Percentiles rank a stretch among this genome's conserved stretches.
Conservation (phyloP, 164 flowering plant genomes). For the Taxillus chinensis region DNA sequence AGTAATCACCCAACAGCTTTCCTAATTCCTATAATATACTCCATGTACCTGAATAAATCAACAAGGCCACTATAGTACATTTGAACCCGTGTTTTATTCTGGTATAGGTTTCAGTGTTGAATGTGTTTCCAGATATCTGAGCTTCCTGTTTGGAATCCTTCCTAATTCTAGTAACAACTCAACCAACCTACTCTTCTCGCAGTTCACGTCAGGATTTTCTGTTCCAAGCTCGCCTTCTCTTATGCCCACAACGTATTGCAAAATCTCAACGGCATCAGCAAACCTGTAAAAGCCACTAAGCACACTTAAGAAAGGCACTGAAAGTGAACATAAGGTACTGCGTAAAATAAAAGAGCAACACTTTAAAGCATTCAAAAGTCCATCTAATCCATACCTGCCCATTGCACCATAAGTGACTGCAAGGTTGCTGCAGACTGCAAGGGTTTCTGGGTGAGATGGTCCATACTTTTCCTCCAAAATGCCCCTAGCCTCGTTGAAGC, state of each 20-base stretch:
- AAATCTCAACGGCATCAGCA: conserved; percentile 54
- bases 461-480: conserved; percentile 44
- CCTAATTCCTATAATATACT: too few relatives aligned
- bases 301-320: too few relatives aligned
- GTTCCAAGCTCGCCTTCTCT: conserved; percentile 72
- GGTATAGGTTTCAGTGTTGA: conserved; percentile 20
- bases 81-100: background rate
- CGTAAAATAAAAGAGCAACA: too few relatives aligned
- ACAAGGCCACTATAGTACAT: background rate
- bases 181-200: conserved; percentile 43
- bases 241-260: conserved; percentile 47
- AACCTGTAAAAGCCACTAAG: conserved; percentile 20
- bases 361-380: too few relatives aligned
- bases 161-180: conserved; percentile 58
- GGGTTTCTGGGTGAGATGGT: conserved; percentile 40
- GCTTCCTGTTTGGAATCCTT: conserved; percentile 31
- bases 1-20: too few relatives aligned
- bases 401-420: conserved; percentile 57
- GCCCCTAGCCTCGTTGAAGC: conserved; percentile 44
- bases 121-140: conserved; percentile 41
- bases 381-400: conserved; percentile 30
- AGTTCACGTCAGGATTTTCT: conserved; percentile 58
- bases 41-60: too few relatives aligned
- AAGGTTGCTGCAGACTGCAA: conserved; percentile 46
- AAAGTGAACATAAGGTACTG: too few relatives aligned